Base-by-base conservation (phyloP, 768 basidiomycete genomes). In the Kwoniella sp. region DNA sequence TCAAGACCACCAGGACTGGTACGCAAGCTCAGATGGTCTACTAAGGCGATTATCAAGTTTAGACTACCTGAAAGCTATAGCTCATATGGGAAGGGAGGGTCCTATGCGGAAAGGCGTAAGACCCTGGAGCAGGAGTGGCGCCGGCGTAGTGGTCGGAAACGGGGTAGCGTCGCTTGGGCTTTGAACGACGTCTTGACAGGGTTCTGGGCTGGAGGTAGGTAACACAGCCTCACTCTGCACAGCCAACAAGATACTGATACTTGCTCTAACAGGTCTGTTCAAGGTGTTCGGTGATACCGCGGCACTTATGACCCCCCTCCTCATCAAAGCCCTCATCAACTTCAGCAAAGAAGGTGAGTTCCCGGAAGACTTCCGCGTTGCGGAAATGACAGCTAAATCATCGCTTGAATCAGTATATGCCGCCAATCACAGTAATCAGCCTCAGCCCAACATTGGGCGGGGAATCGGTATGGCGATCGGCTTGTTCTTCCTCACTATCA, bases 11-110 rank as follows among this genome's bases (percentile, higher is more conserved):
- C 70, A 4, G 55, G 54, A 0, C 25, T 55, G 1, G 15, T 13
- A 6, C 51, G 54, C 17, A 59, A 55, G 10, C 15, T 68, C 6
- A 59, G 19, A 17, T 73, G 87, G 30, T 78, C 83, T 21, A 73
- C 85, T 46, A 63, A 77, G 6, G 84, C 88, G 0, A 64, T 80
- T 9, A n/a, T 81, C 19, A 68, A 80, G 21, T 81, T 73, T 54
- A 82, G 82, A 27, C 47, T 80, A 15, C 60, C 56, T 6, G n/a
- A 21, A 15, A 50, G 55, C 10, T 26, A 62, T 21, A 15, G 46
- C 7, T 15, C 36, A 2, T 74, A 57, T 50, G 67, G 72, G 2
- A 21, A 37, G 15, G 60, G 36, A 17, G 53, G 53, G 19, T 44
- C 55, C 7, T 53, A 30, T 33, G 33, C 22, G 19, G 69, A 7